Evolutionary conservation across 306 rosid genomes (phyloP).

Genomic region (Cicer cuneatum): DNA sequence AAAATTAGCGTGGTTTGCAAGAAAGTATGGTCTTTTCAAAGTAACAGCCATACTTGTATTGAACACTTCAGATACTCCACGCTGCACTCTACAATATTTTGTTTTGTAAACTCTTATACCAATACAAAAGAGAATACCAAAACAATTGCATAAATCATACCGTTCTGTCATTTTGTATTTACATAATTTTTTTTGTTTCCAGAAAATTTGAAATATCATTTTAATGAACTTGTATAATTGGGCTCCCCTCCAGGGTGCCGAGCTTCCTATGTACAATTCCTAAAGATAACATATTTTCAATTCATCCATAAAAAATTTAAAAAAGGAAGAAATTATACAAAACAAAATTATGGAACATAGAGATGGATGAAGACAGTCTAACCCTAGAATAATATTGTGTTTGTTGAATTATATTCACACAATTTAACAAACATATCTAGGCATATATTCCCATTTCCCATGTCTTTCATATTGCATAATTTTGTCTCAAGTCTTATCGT

Average conservation of each 20-base stretch:
- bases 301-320: neutral
- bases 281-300: conserved; percentile 9
- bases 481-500: too few species aligned
- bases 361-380: conserved; percentile 19
- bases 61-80: neutral
- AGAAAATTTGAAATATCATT: conserved; percentile 14
- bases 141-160: conserved; percentile 3
- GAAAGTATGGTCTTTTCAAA: neutral
- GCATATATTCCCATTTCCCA: too few species aligned
- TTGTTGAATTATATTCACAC: neutral
- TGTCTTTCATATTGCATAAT: too few species aligned
- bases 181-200: neutral
- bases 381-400: conserved; percentile 15
- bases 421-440: too few species aligned
- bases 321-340: conserved; percentile 6
- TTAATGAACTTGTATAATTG: conserved; percentile 22
- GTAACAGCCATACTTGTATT: neutral
- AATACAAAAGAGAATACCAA: conserved; percentile 15
- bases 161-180: neutral
- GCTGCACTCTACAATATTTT: conserved; percentile 5
- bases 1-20: conserved; percentile 9
- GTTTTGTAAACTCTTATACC: neutral
- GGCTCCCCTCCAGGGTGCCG: conserved; percentile 18
- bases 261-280: conserved; percentile 28
- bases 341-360: conserved; percentile 29